Evolutionary conservation across 192 early-diverging fungal species (phyloP).

Genomic region (Coemansia sp.): DNA sequence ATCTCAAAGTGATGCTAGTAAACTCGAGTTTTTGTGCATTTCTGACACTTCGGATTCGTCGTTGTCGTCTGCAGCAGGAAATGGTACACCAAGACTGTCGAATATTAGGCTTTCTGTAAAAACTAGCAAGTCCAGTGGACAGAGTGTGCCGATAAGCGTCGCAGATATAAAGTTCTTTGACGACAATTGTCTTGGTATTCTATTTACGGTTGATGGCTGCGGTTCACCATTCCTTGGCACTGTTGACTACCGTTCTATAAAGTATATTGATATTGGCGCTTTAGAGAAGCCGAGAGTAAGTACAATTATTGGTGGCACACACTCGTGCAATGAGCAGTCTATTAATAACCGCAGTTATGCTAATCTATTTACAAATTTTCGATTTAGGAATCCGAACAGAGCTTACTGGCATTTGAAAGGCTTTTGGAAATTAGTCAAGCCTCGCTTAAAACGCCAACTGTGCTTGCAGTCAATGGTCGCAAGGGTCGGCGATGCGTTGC

Average conservation of each 20-base stretch:
- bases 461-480: slow-evolving; percentile 25
- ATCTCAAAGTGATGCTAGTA: background rate
- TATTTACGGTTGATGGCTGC: slow-evolving; percentile 29
- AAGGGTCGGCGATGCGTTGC: slow-evolving; percentile 40
- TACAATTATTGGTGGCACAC: background rate
- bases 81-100: too few relatives aligned
- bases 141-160: slow-evolving; percentile 6
- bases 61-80: too few relatives aligned
- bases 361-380: background rate
- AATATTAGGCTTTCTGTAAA: slow-evolving; percentile 3
- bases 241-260: slow-evolving; percentile 15
- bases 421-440: slow-evolving; percentile 17
- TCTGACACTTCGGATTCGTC: background rate
- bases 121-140: background rate
- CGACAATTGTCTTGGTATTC: slow-evolving; percentile 20
- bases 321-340: background rate
- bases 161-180: slow-evolving; percentile 36
- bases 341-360: background rate
- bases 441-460: slow-evolving; percentile 9
- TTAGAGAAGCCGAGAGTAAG: background rate
- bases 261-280: background rate
- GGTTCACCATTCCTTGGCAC: slow-evolving; percentile 26
- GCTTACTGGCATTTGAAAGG: slow-evolving; percentile 16
- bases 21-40: background rate
- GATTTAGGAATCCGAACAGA: background rate